Conservation (phyloP, 257 asterid genomes). For the Haberlea rhodopensis region DNA sequence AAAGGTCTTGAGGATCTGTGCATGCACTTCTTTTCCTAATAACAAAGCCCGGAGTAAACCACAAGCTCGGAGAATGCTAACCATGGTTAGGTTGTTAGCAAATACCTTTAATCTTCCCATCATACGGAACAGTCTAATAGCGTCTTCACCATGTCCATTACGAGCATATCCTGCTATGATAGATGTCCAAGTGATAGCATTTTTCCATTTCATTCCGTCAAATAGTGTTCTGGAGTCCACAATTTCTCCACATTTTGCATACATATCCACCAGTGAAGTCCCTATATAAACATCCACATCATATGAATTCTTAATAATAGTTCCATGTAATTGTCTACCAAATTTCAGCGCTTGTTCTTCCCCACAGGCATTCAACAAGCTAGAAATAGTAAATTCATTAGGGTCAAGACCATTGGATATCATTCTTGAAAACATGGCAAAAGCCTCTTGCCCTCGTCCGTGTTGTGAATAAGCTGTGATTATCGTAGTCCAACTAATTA, state of each 20-base stretch:
- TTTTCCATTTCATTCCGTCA: constrained; percentile 64
- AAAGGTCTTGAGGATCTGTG: constrained; percentile 60
- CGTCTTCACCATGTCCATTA: constrained; percentile 67
- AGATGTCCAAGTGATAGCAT: constrained; percentile 72
- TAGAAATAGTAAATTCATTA: constrained; percentile 74
- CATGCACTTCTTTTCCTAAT: constrained; percentile 78
- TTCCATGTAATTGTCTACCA: constrained; percentile 69
- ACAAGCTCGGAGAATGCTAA: constrained; percentile 72
- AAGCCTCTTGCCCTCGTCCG: constrained; percentile 52
- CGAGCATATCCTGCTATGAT: constrained; percentile 84
- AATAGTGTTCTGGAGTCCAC: constrained; percentile 54
- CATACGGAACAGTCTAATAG: constrained; percentile 50
- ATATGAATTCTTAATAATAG: constrained; percentile 55
- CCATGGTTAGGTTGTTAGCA: constrained; percentile 65
- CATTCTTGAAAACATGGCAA: constrained; percentile 52
- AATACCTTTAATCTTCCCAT: constrained; percentile 59
- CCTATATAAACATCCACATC: constrained; percentile 61
- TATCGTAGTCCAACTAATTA: constrained; percentile 84
- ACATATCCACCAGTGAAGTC: constrained; percentile 76
- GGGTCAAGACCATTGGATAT: constrained; percentile 60
- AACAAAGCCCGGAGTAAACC: constrained; percentile 56
- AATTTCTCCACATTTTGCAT: constrained; percentile 69
- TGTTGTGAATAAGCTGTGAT: constrained; percentile 79
- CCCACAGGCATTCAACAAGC: constrained; percentile 73
- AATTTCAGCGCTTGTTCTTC: constrained; percentile 62